These are phyloP conservation scores for Blastomyces emzantsi DNA, from an alignment of 2,329 filamentous ascomycete genomes.

Conservation along the genomic window DNA sequence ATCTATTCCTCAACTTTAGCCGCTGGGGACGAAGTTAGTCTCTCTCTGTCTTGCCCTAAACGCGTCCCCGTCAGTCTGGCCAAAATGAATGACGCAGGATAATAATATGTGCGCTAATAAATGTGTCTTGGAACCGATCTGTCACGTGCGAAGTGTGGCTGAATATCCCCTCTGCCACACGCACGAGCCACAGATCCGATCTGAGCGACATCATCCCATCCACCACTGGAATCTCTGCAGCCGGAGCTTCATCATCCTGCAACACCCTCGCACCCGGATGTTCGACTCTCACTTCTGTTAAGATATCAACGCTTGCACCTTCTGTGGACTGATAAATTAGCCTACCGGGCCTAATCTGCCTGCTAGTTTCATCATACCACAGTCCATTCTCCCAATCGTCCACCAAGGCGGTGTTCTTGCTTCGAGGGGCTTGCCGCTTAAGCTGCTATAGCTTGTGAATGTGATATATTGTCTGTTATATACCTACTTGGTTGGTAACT, in stretches of 20 bases:
- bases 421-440: neutral
- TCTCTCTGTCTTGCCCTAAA: neutral
- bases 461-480: neutral
- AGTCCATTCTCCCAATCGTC: neutral
- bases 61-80: neutral
- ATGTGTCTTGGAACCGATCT: no score
- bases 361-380: neutral
- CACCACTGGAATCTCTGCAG: no score
- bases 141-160: no score
- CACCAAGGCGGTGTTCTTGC: neutral
- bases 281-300: neutral
- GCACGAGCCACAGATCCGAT: neutral
- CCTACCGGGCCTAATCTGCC: neutral
- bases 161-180: neutral
- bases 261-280: neutral
- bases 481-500: neutral
- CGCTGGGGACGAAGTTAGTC: no score
- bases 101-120: no score
- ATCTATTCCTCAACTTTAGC: neutral
- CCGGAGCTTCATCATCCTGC: neutral
- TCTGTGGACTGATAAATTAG: no score
- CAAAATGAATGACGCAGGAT: no score
- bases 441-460: neutral
- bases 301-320: neutral
- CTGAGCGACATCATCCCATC: conserved; percentile 2